phyloP scores from a whole-genome alignment of 345 rosid species.

The Hypericum perforatum region DNA sequence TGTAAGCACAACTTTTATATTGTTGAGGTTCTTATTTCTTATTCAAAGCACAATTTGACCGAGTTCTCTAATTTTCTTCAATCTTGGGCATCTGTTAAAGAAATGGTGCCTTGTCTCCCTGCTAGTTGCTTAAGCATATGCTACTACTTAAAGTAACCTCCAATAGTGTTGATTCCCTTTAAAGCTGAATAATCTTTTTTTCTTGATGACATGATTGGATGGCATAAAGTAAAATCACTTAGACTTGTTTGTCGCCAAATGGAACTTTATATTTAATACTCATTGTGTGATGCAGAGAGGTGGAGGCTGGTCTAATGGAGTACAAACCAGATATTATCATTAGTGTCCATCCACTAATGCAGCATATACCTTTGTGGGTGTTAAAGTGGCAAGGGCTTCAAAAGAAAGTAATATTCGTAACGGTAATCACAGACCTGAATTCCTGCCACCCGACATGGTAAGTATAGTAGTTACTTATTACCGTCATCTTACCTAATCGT shows the following conservation, averaged over 20 bases:
- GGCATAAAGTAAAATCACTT: neutral
- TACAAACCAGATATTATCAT: slow-evolving; percentile 91
- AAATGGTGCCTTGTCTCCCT: slow-evolving; percentile 14
- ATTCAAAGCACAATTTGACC: no score
- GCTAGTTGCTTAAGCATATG: slow-evolving; percentile 7
- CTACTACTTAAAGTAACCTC: neutral
- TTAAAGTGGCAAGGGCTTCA: slow-evolving; percentile 94
- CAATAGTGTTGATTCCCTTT: slow-evolving; percentile 2
- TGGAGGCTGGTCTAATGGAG: slow-evolving; percentile 92
- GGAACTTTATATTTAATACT: slow-evolving; percentile 1
- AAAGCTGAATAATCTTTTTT: slow-evolving; percentile 6
- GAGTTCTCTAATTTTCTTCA: no score
- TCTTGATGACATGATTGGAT: slow-evolving; percentile 4
- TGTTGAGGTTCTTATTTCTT: no score
- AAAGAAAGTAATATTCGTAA: slow-evolving; percentile 77
- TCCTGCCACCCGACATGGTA: slow-evolving; percentile 92
- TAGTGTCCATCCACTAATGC: slow-evolving; percentile 96
- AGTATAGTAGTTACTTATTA: slow-evolving; percentile 2
- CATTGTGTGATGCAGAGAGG: slow-evolving; percentile 47
- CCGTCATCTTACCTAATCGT: neutral
- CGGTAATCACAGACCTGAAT: slow-evolving; percentile 90
- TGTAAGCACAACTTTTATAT: no score
- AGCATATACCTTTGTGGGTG: slow-evolving; percentile 88
- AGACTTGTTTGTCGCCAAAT: neutral
- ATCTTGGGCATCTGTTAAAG: neutral